These are phyloP conservation scores for Cutaneotrichosporon mucoides DNA, from an alignment of 1,284 basidiomycete species.

Conservation along the genomic window DNA sequence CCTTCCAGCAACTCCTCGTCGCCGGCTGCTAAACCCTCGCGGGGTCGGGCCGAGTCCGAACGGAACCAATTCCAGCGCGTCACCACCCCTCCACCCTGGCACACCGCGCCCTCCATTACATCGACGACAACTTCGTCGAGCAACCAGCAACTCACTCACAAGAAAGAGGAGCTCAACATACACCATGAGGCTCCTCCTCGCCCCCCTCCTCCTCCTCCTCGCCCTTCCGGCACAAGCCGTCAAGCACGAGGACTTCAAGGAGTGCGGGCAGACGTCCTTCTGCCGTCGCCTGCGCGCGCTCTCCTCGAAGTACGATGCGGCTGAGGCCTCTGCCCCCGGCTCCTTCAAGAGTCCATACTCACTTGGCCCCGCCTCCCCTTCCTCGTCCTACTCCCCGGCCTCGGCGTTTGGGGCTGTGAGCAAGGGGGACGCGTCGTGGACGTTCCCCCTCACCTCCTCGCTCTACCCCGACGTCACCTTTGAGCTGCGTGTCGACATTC, in stretches of 20 bases:
- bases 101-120: neutral
- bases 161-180: conserved; percentile 1
- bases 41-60: neutral
- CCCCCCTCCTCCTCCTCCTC: conserved; percentile 8
- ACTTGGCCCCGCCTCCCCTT: conserved; percentile 55
- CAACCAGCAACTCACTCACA: neutral
- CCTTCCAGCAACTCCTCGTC: too few species aligned
- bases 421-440: conserved; percentile 45
- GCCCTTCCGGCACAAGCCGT: conserved; percentile 35
- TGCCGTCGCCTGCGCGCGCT: conserved; percentile 81
- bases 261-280: conserved; percentile 82
- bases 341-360: conserved; percentile 80
- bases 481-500: conserved; percentile 70
- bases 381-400: conserved; percentile 28
- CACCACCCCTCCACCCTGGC: neutral
- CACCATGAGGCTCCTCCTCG: conserved; percentile 17
- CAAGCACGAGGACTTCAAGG: conserved; percentile 78
- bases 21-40: neutral
- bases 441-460: conserved; percentile 66
- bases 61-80: too few species aligned
- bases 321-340: conserved; percentile 34
- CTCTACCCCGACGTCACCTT: conserved; percentile 80
- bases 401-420: too few species aligned
- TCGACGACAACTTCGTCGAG: too few species aligned
- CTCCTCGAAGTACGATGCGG: conserved; percentile 59